Conservation (phyloP, 1,139 yeast species). For the Pichia norvegensis region DNA sequence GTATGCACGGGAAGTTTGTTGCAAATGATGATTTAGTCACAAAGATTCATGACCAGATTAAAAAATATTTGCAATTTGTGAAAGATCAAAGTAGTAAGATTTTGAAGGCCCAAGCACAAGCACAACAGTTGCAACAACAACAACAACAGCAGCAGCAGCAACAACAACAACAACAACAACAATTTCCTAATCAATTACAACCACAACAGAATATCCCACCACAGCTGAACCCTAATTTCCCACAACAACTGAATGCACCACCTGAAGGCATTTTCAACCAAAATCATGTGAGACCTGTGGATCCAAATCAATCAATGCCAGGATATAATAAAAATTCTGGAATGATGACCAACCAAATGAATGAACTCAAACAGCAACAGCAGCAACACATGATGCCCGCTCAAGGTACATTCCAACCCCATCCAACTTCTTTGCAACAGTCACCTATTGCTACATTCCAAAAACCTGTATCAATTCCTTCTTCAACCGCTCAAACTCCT, state of each 20-base stretch:
- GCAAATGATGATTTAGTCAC: conserved; percentile 64
- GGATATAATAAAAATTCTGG: neutral
- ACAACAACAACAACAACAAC: conserved; percentile 21
- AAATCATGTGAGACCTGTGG: neutral
- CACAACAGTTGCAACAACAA: conserved; percentile 11
- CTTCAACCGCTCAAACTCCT: neutral
- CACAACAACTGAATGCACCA: conserved; percentile 14
- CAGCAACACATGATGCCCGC: neutral
- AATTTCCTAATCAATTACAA: neutral
- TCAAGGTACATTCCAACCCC: neutral
- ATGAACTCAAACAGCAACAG: neutral
- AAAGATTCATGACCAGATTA: conserved; percentile 63
- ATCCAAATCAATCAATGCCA: neutral
- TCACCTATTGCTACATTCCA: neutral
- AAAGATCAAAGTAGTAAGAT: conserved; percentile 38
- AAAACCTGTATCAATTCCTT: neutral
- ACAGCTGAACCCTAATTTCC: conserved; percentile 8
- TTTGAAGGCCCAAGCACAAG: conserved; percentile 30
- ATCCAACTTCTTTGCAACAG: neutral
- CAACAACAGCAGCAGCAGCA: conserved; percentile 25
- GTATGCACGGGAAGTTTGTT: conserved; percentile 54
- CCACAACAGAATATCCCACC: conserved; percentile 16
- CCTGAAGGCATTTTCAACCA: conserved; percentile 17
- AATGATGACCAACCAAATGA: conserved; percentile 1
- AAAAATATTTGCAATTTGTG: conserved; percentile 67